A percentile compares a stretch with the other conserved stretches of the same genome.
Evolutionary conservation across 495 filamentous ascomycete genomes (phyloP).

Genomic region (Parathielavia appendiculata): DNA sequence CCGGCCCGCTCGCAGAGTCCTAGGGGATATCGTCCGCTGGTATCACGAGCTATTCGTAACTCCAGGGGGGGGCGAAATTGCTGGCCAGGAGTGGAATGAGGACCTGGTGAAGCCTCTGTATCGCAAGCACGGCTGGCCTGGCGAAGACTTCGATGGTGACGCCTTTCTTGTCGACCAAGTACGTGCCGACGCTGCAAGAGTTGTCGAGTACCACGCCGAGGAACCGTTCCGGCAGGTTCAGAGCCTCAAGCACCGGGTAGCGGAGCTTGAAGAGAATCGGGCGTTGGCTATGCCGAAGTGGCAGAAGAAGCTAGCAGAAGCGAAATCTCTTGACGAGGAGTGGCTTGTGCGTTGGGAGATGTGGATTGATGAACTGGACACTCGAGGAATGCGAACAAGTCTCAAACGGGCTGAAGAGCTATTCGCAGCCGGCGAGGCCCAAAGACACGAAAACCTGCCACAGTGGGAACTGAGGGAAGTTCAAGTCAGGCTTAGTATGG

Average conservation of each 20-base stretch:
- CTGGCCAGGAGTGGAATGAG: not conserved
- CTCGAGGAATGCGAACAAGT: too few species aligned
- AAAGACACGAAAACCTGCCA: not conserved
- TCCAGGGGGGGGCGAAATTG: not conserved
- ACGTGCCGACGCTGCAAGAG: not conserved
- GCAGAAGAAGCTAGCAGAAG: not conserved
- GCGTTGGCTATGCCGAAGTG: not conserved
- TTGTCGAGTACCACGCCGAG: not conserved
- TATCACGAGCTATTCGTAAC: constrained; percentile 4
- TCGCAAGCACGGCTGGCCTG: constrained; percentile 20
- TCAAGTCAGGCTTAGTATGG: too few species aligned
- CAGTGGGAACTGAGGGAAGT: not conserved
- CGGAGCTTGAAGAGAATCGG: too few species aligned
- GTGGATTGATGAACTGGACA: not conserved
- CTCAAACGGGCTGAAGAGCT: not conserved
- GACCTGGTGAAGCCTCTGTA: constrained; percentile 8
- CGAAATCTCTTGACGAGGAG: constrained; percentile 1
- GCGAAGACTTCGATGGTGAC: constrained; percentile 16
- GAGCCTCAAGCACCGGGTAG: not conserved
- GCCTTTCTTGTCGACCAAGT: constrained; percentile 8
- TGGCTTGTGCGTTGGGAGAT: constrained; percentile 4
- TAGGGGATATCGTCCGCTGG: constrained; percentile 21
- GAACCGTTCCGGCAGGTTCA: not conserved
- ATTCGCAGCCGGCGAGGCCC: not conserved
- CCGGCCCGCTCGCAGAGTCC: constrained; percentile 20